Evolutionary conservation across 176 grass and related monocot species (phyloP).

Genomic region (Echinochloa phyllopogon): DNA sequence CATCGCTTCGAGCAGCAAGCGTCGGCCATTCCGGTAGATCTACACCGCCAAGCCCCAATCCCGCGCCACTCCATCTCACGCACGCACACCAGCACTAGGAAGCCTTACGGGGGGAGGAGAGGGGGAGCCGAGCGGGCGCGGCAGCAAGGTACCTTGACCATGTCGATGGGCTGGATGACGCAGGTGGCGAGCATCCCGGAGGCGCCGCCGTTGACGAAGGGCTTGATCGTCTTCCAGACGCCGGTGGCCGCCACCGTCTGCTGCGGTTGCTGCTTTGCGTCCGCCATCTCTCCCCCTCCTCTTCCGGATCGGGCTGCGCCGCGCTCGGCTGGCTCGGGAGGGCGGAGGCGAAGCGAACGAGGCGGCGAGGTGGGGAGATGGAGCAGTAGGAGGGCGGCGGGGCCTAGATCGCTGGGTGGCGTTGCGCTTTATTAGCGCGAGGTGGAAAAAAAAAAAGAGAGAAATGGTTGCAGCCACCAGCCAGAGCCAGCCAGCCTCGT

Average conservation of each 20-base stretch:
- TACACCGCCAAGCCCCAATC: background rate
- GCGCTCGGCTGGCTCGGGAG: background rate
- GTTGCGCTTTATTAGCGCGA: constrained; percentile 49
- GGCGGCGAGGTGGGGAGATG: constrained; percentile 14
- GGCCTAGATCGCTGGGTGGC: constrained; percentile 32
- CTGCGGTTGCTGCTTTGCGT: constrained; percentile 54
- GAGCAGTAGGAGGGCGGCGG: constrained; percentile 15
- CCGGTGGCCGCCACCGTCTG: constrained; percentile 51
- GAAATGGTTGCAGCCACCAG: background rate
- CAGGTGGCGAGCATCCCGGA: constrained; percentile 98
- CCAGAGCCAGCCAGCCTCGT: background rate
- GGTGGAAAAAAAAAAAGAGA: too few relatives aligned
- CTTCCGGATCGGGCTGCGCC: constrained; percentile 29
- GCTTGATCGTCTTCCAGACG: constrained; percentile 88
- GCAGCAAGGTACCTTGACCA: constrained; percentile 71
- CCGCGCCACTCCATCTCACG: background rate
- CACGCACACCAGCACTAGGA: background rate
- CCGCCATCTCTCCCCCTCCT: constrained; percentile 56
- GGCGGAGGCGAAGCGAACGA: constrained; percentile 22
- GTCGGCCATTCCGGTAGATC: constrained; percentile 26
- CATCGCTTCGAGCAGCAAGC: background rate
- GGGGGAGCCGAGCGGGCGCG: background rate
- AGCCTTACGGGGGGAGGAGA: background rate
- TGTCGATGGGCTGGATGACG: constrained; percentile 98
- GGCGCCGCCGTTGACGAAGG: constrained; percentile 88